Base-by-base conservation (phyloP, 306 rosid genomes). In the Gleditsia sinensis region DNA sequence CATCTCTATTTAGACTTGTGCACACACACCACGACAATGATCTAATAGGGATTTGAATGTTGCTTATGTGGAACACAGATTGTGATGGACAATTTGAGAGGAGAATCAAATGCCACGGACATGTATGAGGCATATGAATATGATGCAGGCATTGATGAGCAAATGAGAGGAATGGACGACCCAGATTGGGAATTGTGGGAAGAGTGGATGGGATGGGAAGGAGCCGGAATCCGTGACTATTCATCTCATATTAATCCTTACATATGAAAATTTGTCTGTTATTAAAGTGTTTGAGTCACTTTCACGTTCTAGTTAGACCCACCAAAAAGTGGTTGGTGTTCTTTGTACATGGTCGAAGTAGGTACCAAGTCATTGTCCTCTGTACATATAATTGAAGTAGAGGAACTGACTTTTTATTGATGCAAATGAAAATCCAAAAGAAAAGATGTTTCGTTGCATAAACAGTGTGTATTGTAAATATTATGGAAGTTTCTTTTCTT, bases 171-270 rank as follows among this genome's bases (percentile, higher is more conserved):
- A 81, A 83, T 75, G 93, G n/a, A 81, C 33, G 93, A 87, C 37
- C 84, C 88, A 0, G 93, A 88, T 83, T 87, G 83, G 76, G 97
- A 90, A 17, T 7, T 83, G 89, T 95, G 96, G 96, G 99, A 95
- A 57, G 99, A 95, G 43, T 95, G 99, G 99, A 90, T 90, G 96
- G 98, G 98, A 12, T 95, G 96, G 96, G 98, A 94, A 90, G 99
- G 99, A 76, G 99, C 97, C 16, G 93, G 97, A 39, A 94, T 89
- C 9, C 83, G 95, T 14, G 99, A 94, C 76, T 94, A 89, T 81
- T 37, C 96, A 0, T 86, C 91, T 46, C 98, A 94, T 36, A 75
- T 94, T 51, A 94, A 94, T 72, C 98, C 98, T 9, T 89, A 88
- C 66, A 86, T 91, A n/a, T n/a, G 45, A 17, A 3, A 23, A 33